Evolutionary conservation across 306 rosid genomes (phyloP).

Genomic region (Adenanthera pavonina): DNA sequence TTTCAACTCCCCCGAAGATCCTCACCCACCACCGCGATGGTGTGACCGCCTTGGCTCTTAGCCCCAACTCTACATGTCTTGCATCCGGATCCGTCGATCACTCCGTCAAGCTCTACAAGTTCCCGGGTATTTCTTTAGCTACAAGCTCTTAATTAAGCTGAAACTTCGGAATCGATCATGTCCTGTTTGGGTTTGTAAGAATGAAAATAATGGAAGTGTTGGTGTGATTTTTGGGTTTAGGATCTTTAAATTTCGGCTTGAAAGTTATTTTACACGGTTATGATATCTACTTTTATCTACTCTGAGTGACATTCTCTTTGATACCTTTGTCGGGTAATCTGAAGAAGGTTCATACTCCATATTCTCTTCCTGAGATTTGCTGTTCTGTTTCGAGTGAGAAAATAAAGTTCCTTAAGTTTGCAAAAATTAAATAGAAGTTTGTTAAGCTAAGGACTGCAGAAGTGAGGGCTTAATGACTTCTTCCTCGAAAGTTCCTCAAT

Average conservation of each 20-base stretch:
- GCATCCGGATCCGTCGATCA: slow-evolving; percentile 95
- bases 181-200: not conserved
- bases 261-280: not conserved
- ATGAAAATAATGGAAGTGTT: not conserved
- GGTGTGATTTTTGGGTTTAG: not conserved
- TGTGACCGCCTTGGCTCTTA: slow-evolving; percentile 84
- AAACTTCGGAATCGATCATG: not conserved
- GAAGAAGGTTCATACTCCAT: not conserved
- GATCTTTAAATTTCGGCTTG: not conserved
- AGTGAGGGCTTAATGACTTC: slow-evolving; percentile 1
- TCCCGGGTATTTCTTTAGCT: slow-evolving; percentile 61
- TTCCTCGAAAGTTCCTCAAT: not conserved
- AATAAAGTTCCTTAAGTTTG: not conserved
- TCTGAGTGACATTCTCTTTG: not conserved
- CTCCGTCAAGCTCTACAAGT: slow-evolving; percentile 96
- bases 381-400: not conserved
- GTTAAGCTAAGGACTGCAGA: not conserved
- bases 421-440: not conserved
- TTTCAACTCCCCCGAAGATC: slow-evolving; percentile 63
- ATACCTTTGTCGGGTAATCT: not conserved
- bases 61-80: slow-evolving; percentile 94
- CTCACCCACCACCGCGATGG: slow-evolving; percentile 97
- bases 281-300: not conserved
- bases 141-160: not conserved
- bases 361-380: not conserved